Evolutionary conservation across 176 grass and related monocot species (phyloP).

Genomic region (Luzula sylvatica): DNA sequence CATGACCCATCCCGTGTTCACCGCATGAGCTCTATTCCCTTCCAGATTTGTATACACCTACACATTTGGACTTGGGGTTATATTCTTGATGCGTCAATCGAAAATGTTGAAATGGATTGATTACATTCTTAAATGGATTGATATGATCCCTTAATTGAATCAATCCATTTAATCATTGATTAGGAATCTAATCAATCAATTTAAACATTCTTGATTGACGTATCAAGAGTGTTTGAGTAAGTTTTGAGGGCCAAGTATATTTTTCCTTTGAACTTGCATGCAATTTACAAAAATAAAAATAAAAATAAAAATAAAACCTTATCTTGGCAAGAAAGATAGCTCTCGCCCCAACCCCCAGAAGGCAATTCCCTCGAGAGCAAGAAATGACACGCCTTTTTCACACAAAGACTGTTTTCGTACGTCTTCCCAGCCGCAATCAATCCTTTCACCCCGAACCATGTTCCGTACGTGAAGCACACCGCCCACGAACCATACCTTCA

Average conservation of each 20-base stretch:
- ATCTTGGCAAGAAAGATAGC: conserved; percentile 91
- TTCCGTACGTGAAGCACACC: conserved; percentile 92
- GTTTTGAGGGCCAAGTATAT: too few species aligned
- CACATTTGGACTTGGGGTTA: too few species aligned
- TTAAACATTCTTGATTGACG: too few species aligned
- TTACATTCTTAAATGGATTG: too few species aligned
- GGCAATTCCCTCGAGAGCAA: conserved; percentile 80
- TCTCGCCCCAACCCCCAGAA: conserved; percentile 95
- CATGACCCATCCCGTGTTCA: conserved; percentile 70
- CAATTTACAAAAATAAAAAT: conserved; percentile 10
- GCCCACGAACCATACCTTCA: conserved; percentile 88
- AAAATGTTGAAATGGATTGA: too few species aligned
- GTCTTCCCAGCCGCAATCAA: conserved; percentile 70
- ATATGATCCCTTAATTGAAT: too few species aligned
- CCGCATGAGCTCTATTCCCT: conserved; percentile 30
- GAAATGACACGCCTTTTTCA: conserved; percentile 77
- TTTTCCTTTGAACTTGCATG: too few species aligned
- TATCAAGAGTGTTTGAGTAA: too few species aligned
- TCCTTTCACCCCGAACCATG: conserved; percentile 87
- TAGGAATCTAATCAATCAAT: too few species aligned
- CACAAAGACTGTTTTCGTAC: conserved; percentile 40
- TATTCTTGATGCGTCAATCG: too few species aligned
- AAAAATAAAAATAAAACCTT: conserved; percentile 37
- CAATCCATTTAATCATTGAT: too few species aligned
- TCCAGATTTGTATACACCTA: conserved; percentile 24